Evolutionary conservation across 352 stramenopile genomes (phyloP), one percentile per base, ranked within the genome.

Genomic region (Globisporangium rhizosaccharum): DNA sequence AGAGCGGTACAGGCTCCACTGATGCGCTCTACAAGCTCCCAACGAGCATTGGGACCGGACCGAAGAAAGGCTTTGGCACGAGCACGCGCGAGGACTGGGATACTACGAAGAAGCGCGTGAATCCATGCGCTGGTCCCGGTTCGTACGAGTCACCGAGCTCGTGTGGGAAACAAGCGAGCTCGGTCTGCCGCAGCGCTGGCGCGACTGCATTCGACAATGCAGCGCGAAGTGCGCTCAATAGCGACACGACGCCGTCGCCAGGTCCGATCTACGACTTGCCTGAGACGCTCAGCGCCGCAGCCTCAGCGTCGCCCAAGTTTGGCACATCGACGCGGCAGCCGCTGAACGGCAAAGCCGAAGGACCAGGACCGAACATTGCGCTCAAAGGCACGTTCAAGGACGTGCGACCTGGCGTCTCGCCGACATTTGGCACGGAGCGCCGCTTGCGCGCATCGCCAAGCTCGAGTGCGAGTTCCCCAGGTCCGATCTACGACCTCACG

Each of bases 11-110:
- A 10, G 75, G 70, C 36, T 51, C 69, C 28, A 88, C 79, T 1
- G 79, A 92, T 62, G 83, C 80, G 15, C 58, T 92, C 33, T 92
- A 92, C 62, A 81, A 66, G n/a, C 57, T 92, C 7, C 83, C 83
- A 0, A 73, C 76, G 2, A 88, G 65, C 28, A 77, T 90, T 49
- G 80, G 80, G 23, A 47, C 75, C 0, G 72, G 74, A 0, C 26
- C 68, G 0, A 85, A 84, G 51, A 93, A 91, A 58, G 84, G 82
- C 60, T 93, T 92, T 28, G 82, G 84, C 44, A 88, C 79, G 23
- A 88, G 76, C 61, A 92, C 84, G 23, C 71, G 82, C 5, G 84
- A 91, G 7, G 81, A 93, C 57, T 92, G 84, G 84, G 84, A 93
- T 51, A n/a, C 70, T 41, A 71, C 62, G 30, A 75, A 79, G 48